Evolutionary conservation across 345 rosid species (phyloP), one percentile per base, ranked within the genome.

Genomic region (Eucalyptus urophylla): DNA sequence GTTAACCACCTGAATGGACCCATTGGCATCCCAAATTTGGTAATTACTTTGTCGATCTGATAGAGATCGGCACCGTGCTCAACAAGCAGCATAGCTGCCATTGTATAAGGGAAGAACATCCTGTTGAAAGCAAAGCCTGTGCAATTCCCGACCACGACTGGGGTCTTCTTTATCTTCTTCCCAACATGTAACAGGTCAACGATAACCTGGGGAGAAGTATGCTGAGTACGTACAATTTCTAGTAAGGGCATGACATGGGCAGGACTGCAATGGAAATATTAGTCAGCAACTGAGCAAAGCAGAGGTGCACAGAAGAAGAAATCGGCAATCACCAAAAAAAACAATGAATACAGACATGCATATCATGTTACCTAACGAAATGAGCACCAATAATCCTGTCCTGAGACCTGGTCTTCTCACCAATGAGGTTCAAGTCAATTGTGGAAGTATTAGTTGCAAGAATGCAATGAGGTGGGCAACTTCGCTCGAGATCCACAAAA

Each of bases 1-100:
- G 62, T 27, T 21, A 89, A 49, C 87, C 92, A 94, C 99, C 99
- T 95, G 94, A 97, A 97, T 86, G 99, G 99, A 54, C 99, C 99
- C 99, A 98, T 98, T 89, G 99, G 99, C 99, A 98, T 97, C 92
- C 99, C 99, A 90, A 97, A 97, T 90, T 97, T 95, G 91, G 96
- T 94, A 90, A 96, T 90, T 62, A 93, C 96, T 89, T 87, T 94
- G 87, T 98, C 99, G 67, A 98, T 93, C 60, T 91, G 95, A 93
- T 96, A 98, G 47, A 90, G 92, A 93, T 98, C 97, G 24, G 96
- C 89, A 37, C 99, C 99, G 49, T n/a, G 97, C 91, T 98, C 99
- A 81, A 93, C 96, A 49, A 98, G 99, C 89, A 96, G 95, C 87
- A 96, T 58, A 90, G 95, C 97, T 33, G 96, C 96, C 89, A 94